Evolutionary conservation across 1,284 basidiomycete species (phyloP).

Genomic region (Lentinula novae-zelandiae): DNA sequence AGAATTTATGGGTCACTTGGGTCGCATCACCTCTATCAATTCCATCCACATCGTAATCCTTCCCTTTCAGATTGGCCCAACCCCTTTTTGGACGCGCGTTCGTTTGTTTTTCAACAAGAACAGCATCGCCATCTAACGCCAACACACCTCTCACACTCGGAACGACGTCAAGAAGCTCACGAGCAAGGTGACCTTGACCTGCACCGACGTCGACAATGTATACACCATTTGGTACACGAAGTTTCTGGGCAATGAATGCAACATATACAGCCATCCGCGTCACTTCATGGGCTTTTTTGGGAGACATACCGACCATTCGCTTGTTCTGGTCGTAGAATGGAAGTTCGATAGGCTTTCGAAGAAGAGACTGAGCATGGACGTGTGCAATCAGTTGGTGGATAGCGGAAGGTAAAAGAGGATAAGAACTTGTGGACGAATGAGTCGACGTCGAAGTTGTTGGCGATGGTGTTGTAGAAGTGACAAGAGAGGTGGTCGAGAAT

Average conservation of each 20-base stretch:
- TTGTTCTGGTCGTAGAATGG: background rate
- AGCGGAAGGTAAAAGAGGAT: background rate
- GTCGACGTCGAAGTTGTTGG: background rate
- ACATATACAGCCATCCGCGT: constrained; percentile 40
- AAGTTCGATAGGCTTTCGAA: background rate
- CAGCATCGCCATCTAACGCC: constrained; percentile 45
- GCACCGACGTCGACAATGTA: constrained; percentile 51
- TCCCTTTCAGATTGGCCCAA: background rate
- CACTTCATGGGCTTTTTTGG: constrained; percentile 52
- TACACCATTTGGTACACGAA: constrained; percentile 6
- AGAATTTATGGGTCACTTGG: constrained; percentile 23
- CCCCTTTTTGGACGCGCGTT: background rate
- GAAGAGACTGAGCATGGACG: background rate
- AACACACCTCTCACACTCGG: constrained; percentile 37
- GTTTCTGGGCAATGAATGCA: constrained; percentile 20
- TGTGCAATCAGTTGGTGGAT: background rate
- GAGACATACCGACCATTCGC: background rate
- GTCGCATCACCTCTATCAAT: constrained; percentile 7
- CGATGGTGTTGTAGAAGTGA: background rate
- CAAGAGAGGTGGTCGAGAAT: background rate
- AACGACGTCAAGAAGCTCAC: constrained; percentile 30
- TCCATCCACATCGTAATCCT: background rate
- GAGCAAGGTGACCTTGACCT: constrained; percentile 54
- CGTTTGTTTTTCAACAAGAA: constrained; percentile 40
- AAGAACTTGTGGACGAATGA: background rate